phyloP scores from a whole-genome alignment of 2,329 filamentous ascomycete genomes.

The Grosmannia clavigera region DNA sequence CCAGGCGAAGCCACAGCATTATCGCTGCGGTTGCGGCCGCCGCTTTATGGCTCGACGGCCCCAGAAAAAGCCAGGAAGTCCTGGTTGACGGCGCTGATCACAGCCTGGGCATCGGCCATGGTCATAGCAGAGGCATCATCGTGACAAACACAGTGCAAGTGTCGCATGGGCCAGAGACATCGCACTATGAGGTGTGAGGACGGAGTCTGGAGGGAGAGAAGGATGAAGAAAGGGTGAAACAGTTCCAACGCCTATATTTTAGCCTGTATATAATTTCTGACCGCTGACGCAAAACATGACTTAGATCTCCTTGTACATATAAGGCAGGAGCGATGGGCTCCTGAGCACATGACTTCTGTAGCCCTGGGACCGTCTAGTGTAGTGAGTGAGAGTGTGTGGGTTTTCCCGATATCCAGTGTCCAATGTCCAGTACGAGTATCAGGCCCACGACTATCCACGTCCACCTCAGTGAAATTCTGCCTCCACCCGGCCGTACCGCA shows the following conservation, averaged over 20 bases:
- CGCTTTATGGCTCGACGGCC: neutral
- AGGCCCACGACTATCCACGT: neutral
- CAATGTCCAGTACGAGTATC: neutral
- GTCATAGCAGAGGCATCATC: neutral
- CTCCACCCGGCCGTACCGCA: slow-evolving; percentile 64
- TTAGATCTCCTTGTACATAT: too few relatives aligned
- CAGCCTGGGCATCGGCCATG: too few relatives aligned
- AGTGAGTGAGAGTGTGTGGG: too few relatives aligned
- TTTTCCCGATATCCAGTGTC: too few relatives aligned
- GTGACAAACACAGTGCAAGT: neutral
- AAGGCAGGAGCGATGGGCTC: too few relatives aligned
- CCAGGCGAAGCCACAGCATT: too few relatives aligned
- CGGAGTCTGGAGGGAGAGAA: neutral
- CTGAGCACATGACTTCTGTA: too few relatives aligned
- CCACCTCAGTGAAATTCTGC: slow-evolving; percentile 57
- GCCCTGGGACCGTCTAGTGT: too few relatives aligned
- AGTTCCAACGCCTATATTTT: too few relatives aligned
- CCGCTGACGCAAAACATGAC: too few relatives aligned
- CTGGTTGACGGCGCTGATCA: neutral
- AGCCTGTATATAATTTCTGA: too few relatives aligned
- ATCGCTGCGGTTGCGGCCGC: neutral
- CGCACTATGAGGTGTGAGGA: neutral
- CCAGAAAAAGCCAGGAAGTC: neutral
- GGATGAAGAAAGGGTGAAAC: neutral
- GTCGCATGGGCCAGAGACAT: neutral